Evolutionary conservation across 73 alveolate genomes (phyloP).

Genomic region (Paramecium biaurelia): DNA sequence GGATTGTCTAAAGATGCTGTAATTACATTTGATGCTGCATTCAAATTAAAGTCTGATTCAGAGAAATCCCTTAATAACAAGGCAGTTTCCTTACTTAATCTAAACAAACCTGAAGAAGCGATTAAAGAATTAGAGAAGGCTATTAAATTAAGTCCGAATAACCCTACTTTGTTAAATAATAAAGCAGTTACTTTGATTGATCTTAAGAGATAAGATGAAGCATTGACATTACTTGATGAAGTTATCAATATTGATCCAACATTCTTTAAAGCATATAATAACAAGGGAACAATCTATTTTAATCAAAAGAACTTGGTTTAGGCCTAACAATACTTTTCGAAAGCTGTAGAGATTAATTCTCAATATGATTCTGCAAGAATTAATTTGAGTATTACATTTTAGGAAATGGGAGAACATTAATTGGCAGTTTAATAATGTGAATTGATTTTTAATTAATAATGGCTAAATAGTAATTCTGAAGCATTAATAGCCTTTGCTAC

Average conservation of each 20-base stretch:
- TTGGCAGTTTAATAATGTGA: conserved; percentile 8
- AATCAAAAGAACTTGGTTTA: not conserved
- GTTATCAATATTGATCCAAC: not conserved
- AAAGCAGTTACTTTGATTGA: conserved; percentile 33
- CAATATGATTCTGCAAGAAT: conserved; percentile 43
- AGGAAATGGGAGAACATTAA: not conserved
- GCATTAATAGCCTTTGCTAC: conserved; percentile 49
- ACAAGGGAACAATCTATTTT: conserved; percentile 36
- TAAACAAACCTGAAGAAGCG: conserved; percentile 36
- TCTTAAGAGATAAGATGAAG: conserved; percentile 7
- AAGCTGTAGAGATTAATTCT: not conserved
- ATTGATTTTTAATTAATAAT: not conserved
- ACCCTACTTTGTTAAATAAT: not conserved
- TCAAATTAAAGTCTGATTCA: conserved; percentile 31
- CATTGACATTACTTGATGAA: not conserved
- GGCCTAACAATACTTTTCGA: not conserved
- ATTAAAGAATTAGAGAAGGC: conserved; percentile 38
- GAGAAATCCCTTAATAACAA: conserved; percentile 26
- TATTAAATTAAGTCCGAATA: not conserved
- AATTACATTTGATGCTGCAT: conserved; percentile 43
- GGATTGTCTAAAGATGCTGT: conserved; percentile 30
- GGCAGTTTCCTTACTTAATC: conserved; percentile 13
- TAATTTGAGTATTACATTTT: conserved; percentile 39
- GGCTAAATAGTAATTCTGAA: conserved; percentile 41
- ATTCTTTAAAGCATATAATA: conserved; percentile 1